A percentile compares a stretch with the other conserved stretches of the same genome.
phyloP scores from a whole-genome alignment of 768 basidiomycete species.

The Suillus brevipes region DNA sequence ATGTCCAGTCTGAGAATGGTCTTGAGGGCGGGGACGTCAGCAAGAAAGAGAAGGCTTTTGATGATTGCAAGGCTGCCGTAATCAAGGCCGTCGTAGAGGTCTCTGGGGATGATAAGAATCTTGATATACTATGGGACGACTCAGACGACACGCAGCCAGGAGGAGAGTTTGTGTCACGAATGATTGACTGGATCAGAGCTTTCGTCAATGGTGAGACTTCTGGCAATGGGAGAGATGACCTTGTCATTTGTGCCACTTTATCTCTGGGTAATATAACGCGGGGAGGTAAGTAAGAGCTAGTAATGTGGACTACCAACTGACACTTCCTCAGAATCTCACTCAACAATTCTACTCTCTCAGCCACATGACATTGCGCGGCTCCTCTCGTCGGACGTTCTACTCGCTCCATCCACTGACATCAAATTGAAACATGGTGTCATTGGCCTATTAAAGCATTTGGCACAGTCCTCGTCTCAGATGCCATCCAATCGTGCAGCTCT shows the following conservation, averaged over 20 bases:
- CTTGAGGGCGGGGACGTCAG: conserved; percentile 47
- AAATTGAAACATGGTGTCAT: conserved; percentile 89
- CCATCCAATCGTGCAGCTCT: conserved; percentile 59
- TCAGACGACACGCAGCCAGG: conserved; percentile 55
- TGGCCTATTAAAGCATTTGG: conserved; percentile 84
- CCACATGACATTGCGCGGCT: conserved; percentile 65
- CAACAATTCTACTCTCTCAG: conserved; percentile 60
- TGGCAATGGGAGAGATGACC: conserved; percentile 58
- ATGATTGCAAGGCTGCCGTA: conserved; percentile 81
- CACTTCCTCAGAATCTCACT: conserved; percentile 50
- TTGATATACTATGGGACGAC: conserved; percentile 75
- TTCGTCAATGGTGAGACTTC: conserved; percentile 44
- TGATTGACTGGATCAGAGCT: conserved; percentile 74
- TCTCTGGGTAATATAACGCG: conserved; percentile 80
- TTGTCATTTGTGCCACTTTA: conserved; percentile 81
- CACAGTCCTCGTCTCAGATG: conserved; percentile 64
- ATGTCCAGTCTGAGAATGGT: conserved; percentile 34
- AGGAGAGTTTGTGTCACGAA: conserved; percentile 68
- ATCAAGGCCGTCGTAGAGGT: conserved; percentile 86
- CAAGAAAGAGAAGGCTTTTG: conserved; percentile 69
- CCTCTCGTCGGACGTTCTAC: conserved; percentile 55
- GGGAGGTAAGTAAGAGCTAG: conserved; percentile 53
- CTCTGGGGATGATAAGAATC: conserved; percentile 78
- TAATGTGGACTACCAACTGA: conserved; percentile 12
- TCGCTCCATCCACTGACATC: conserved; percentile 60